phyloP scores from a whole-genome alignment of 176 grass and related monocot species.

The Pontederia paniculata region DNA sequence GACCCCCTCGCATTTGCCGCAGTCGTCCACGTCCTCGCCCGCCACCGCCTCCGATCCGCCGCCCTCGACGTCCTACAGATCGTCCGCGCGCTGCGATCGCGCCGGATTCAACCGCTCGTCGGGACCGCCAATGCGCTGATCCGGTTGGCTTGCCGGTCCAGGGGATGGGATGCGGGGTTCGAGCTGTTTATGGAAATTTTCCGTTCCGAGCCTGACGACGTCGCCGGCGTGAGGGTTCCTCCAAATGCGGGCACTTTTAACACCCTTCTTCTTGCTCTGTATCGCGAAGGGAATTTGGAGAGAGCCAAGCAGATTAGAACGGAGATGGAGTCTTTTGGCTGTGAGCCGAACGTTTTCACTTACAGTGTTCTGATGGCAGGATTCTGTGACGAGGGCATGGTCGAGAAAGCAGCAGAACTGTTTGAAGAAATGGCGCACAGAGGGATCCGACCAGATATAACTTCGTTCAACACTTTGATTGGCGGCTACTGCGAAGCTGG shows the following conservation, averaged over 20 bases:
- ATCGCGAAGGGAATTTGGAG: constrained; percentile 24
- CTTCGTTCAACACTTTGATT: constrained; percentile 46
- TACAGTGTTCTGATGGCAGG: constrained; percentile 39
- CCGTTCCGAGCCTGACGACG: background rate
- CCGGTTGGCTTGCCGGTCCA: constrained; percentile 4
- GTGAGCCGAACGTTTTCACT: constrained; percentile 30
- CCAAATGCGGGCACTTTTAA: constrained; percentile 28
- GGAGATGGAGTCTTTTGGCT: constrained; percentile 34
- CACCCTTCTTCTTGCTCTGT: constrained; percentile 40
- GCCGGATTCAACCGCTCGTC: constrained; percentile 10
- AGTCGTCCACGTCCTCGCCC: constrained; percentile 8
- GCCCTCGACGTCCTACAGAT: constrained; percentile 18
- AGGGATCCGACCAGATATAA: constrained; percentile 29
- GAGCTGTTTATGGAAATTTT: constrained; percentile 36
- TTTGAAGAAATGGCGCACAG: constrained; percentile 39
- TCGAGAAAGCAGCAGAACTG: constrained; percentile 16
- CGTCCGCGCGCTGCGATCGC: constrained; percentile 3
- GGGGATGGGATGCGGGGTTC: constrained; percentile 21
- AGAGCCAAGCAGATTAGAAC: constrained; percentile 18
- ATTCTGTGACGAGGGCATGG: constrained; percentile 18
- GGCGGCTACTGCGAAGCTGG: constrained; percentile 28
- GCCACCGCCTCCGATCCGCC: background rate
- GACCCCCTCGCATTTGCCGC: constrained; percentile 6
- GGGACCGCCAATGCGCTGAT: constrained; percentile 14
- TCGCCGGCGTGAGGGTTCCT: constrained; percentile 6